Evolutionary conservation across 2,329 filamentous ascomycete genomes (phyloP).

Genomic region (Lasiodiplodia sp.): DNA sequence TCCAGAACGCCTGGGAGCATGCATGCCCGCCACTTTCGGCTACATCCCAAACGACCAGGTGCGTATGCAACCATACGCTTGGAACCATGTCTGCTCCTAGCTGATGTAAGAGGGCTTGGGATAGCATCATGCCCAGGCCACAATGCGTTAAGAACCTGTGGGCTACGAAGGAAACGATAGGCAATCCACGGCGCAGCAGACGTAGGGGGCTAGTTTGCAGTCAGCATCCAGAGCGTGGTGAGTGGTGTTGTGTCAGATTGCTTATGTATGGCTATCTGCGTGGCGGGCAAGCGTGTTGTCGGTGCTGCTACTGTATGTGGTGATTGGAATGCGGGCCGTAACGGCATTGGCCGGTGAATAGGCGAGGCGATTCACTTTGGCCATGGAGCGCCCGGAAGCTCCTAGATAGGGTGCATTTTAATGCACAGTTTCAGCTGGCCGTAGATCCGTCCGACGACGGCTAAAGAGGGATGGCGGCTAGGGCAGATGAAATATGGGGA

Average conservation of each 20-base stretch:
- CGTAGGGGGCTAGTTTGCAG: background rate
- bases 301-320: slow-evolving; percentile 24
- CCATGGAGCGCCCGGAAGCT: background rate
- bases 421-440: background rate
- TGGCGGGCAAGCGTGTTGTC: background rate
- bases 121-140: background rate
- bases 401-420: background rate
- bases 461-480: background rate
- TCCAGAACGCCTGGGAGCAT: background rate
- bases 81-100: too few relatives aligned
- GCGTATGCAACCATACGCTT: too few relatives aligned
- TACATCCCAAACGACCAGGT: background rate
- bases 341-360: slow-evolving; percentile 11
- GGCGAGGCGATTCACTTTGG: background rate
- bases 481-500: background rate
- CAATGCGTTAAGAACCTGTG: too few relatives aligned
- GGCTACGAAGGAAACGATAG: too few relatives aligned
- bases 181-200: background rate
- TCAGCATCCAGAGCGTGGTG: background rate
- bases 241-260: background rate
- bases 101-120: background rate
- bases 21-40: background rate
- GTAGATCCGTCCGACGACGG: background rate
- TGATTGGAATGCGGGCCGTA: slow-evolving; percentile 5
- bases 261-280: background rate